Evolutionary conservation across 1,284 basidiomycete genomes (phyloP).

Genomic region (Leccinum cinnamomeum): DNA sequence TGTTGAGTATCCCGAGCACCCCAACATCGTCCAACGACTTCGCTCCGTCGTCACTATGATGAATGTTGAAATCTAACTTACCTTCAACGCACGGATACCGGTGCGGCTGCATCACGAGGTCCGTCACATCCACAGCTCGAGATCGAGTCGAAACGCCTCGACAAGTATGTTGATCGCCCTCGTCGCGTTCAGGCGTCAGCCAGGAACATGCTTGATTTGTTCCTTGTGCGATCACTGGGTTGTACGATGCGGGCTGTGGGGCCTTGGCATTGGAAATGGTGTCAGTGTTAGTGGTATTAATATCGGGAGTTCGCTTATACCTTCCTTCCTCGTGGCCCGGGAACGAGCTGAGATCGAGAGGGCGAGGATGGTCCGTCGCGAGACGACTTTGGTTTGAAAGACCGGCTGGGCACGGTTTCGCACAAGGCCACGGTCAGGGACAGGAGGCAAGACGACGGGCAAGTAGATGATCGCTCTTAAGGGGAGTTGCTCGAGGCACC

Average conservation of each 20-base stretch:
- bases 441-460: no score
- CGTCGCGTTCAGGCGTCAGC: constrained; percentile 36
- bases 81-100: constrained; percentile 22
- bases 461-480: no score
- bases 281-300: neutral
- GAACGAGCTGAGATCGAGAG: constrained; percentile 16
- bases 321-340: neutral
- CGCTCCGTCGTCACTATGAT: neutral
- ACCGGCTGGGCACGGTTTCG: no score
- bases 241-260: neutral
- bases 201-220: constrained; percentile 46
- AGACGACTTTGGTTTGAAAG: constrained; percentile 21
- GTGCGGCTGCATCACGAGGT: constrained; percentile 34
- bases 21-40: constrained; percentile 44
- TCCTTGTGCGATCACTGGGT: constrained; percentile 6
- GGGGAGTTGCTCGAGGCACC: no score
- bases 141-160: constrained; percentile 43
- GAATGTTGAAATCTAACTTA: constrained; percentile 25
- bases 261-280: neutral
- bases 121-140: constrained; percentile 41
- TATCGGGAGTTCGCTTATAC: neutral
- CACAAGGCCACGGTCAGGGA: no score
- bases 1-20: constrained; percentile 49
- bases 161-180: constrained; percentile 41
- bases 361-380: constrained; percentile 46